Percentiles rank a stretch among this genome's conserved stretches.
phyloP scores from a whole-genome alignment of 441 rosid genomes.

The Melastoma candidum region DNA sequence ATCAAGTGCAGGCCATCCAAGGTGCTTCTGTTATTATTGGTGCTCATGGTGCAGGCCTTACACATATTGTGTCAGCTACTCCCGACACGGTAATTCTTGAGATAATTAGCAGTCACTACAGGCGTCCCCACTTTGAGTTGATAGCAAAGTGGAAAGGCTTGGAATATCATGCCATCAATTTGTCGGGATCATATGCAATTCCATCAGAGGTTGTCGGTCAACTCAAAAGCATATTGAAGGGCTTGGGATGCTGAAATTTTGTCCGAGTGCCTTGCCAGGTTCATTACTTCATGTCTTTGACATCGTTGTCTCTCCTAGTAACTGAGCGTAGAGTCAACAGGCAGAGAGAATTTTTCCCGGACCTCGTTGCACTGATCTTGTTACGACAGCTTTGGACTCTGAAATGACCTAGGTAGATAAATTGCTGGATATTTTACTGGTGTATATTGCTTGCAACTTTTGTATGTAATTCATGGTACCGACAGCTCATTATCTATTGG shows the following conservation, averaged over 20 bases:
- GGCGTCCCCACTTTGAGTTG: constrained; percentile 72
- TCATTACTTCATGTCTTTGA: too few relatives aligned
- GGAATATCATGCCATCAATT: constrained; percentile 78
- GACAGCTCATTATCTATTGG: too few relatives aligned
- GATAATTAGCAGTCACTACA: constrained; percentile 46
- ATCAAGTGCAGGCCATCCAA: constrained; percentile 75
- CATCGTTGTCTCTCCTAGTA: too few relatives aligned
- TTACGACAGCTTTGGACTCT: too few relatives aligned
- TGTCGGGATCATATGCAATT: constrained; percentile 45
- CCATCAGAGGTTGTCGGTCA: constrained; percentile 45
- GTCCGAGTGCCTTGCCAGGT: not conserved
- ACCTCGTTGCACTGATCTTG: too few relatives aligned
- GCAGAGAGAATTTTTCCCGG: too few relatives aligned
- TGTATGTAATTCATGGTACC: too few relatives aligned
- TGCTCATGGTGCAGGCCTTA: constrained; percentile 96
- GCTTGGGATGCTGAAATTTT: constrained; percentile 47
- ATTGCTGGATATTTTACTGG: too few relatives aligned
- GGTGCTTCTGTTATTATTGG: constrained; percentile 90
- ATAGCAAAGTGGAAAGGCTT: constrained; percentile 91
- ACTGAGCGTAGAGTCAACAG: too few relatives aligned
- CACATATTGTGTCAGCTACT: constrained; percentile 84
- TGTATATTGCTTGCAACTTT: too few relatives aligned
- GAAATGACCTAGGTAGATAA: too few relatives aligned
- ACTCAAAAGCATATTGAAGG: constrained; percentile 42
- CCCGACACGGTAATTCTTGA: constrained; percentile 80